A percentile compares a stretch with the other conserved stretches of the same genome.
These are phyloP conservation scores for Pistacia integerrima DNA, from an alignment of 345 rosid species.

Conservation along the genomic window DNA sequence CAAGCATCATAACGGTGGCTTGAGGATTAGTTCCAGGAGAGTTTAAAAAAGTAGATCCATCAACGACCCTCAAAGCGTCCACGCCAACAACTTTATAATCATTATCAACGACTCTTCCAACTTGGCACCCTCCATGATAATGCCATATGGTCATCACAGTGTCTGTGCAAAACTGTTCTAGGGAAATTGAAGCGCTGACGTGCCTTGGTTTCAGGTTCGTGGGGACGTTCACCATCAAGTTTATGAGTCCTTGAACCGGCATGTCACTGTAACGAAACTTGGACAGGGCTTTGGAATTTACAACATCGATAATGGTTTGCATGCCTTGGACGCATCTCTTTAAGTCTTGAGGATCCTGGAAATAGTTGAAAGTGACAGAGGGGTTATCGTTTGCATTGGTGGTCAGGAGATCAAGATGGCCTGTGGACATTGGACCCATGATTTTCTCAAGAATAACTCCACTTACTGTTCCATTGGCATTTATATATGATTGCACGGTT, in stretches of 20 bases:
- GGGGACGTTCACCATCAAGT: conserved; percentile 43
- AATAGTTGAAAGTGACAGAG: conserved; percentile 70
- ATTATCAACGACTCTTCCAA: conserved; percentile 57
- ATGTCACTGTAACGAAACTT: conserved; percentile 44
- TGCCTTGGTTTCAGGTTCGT: conserved; percentile 65
- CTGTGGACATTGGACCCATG: conserved; percentile 59
- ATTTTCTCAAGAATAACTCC: conserved; percentile 59
- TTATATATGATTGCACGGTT: conserved; percentile 33
- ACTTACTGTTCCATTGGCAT: conserved; percentile 26
- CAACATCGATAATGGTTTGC: conserved; percentile 44
- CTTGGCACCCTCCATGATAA: conserved; percentile 77
- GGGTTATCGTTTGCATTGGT: conserved; percentile 62
- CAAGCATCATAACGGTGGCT: conserved; percentile 82
- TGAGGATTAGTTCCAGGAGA: conserved; percentile 80
- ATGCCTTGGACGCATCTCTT: conserved; percentile 58
- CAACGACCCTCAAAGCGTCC: conserved; percentile 54
- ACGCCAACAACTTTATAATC: conserved; percentile 58
- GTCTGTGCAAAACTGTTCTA: conserved; percentile 65
- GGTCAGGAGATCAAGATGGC: conserved; percentile 55
- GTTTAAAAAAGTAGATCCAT: conserved; percentile 57
- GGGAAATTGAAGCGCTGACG: conserved; percentile 27
- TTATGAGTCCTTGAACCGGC: conserved; percentile 40
- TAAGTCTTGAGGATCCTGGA: conserved; percentile 67
- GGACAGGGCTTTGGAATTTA: conserved; percentile 52
- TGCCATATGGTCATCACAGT: conserved; percentile 77